Percentiles rank a stretch among this genome's conserved stretches.
phyloP scores from a whole-genome alignment of 129 eudicot species.

The Erigeron canadensis region DNA sequence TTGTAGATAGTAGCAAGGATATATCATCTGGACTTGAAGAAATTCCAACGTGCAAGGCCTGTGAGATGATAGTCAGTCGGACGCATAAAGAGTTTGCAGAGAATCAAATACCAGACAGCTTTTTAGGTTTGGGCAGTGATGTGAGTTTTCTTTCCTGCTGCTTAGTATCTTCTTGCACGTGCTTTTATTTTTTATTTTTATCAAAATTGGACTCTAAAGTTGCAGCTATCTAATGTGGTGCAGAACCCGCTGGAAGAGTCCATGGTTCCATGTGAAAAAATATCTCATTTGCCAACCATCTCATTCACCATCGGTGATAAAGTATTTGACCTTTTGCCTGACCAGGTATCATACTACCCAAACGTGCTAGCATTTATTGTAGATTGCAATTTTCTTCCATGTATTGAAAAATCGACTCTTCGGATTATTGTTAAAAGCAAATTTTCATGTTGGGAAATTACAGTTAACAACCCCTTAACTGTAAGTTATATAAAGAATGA shows the following conservation, averaged over 20 bases:
- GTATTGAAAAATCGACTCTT: too few species aligned
- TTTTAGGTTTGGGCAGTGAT: not conserved
- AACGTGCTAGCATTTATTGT: too few species aligned
- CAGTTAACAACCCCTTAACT: too few species aligned
- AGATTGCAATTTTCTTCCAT: too few species aligned
- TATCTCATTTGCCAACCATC: slow-evolving; percentile 25
- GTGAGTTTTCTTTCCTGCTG: slow-evolving; percentile 6
- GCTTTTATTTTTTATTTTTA: not conserved
- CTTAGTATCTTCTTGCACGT: not conserved
- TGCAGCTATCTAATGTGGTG: slow-evolving; percentile 29
- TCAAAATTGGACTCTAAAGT: not conserved
- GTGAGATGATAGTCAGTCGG: slow-evolving; percentile 67
- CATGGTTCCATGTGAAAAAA: slow-evolving; percentile 16
- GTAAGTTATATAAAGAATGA: too few species aligned
- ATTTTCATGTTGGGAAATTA: too few species aligned
- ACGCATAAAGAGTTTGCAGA: slow-evolving; percentile 45
- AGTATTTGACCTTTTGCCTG: slow-evolving; percentile 26
- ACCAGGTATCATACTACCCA: slow-evolving; percentile 24
- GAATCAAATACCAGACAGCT: slow-evolving; percentile 1
- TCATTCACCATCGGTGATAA: slow-evolving; percentile 29
- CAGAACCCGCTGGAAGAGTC: slow-evolving; percentile 15
- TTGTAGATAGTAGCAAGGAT: slow-evolving; percentile 18
- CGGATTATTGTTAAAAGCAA: too few species aligned
- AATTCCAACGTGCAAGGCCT: slow-evolving; percentile 49
- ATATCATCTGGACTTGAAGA: slow-evolving; percentile 14